These are phyloP conservation scores for Mycosarcoma mackinlayi DNA, from an alignment of 1,284 basidiomycete species.

Conservation along the genomic window DNA sequence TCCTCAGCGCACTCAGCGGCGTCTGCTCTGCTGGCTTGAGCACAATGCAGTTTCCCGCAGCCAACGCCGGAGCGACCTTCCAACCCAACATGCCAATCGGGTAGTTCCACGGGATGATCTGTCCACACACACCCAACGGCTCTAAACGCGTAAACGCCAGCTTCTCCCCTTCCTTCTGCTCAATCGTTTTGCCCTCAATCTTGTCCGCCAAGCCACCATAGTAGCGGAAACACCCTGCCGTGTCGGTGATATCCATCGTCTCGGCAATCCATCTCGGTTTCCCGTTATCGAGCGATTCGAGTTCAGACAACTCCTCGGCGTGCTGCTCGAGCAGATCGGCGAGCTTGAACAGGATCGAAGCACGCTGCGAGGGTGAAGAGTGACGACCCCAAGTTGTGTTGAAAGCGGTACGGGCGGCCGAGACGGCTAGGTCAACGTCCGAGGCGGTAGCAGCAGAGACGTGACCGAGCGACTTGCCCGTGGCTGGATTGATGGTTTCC, in stretches of 20 bases:
- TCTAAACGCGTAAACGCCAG: conserved; percentile 78
- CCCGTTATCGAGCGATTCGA: conserved; percentile 75
- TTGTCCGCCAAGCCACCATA: conserved; percentile 79
- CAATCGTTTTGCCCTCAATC: conserved; percentile 83
- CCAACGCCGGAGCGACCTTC: conserved; percentile 73
- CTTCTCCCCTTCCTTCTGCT: conserved; percentile 80
- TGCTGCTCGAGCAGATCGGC: conserved; percentile 79
- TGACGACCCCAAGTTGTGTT: conserved; percentile 54
- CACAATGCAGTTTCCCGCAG: conserved; percentile 70
- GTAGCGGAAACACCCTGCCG: conserved; percentile 75
- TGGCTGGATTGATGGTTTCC: conserved; percentile 54
- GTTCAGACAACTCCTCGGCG: conserved; percentile 74
- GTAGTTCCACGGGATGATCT: conserved; percentile 74
- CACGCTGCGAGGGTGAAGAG: conserved; percentile 70
- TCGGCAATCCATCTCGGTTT: conserved; percentile 79
- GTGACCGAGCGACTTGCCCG: conserved; percentile 50
- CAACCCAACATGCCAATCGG: conserved; percentile 70
- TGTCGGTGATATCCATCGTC: conserved; percentile 76
- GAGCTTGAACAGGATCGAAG: conserved; percentile 75
- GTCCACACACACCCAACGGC: conserved; percentile 83
- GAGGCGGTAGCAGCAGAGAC: conserved; percentile 48
- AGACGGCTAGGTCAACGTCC: conserved; percentile 57
- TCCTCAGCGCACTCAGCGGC: conserved; percentile 75
- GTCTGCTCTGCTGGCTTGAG: conserved; percentile 78
- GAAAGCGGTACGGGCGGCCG: conserved; percentile 50